Evolutionary conservation across 169 alveolate genomes (phyloP), one percentile per base, ranked within the genome.

Genomic region (Plasmodium gonderi): DNA sequence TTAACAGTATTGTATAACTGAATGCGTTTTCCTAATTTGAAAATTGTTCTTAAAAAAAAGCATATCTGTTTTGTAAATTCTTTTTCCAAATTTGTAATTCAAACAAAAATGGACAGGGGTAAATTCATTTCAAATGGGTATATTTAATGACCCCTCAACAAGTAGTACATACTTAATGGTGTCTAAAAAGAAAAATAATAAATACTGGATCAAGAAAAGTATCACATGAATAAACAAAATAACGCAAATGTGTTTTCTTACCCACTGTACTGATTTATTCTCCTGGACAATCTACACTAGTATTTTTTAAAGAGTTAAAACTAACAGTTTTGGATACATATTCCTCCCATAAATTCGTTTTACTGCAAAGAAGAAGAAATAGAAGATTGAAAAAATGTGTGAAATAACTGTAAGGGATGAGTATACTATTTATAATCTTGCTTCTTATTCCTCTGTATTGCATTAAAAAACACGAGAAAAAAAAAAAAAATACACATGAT

Each of bases 281-380:
- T 68, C 92, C 92, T 6, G 92, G 92, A 36, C 92, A 82, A 29
- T 82, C 92, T 40, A 69, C 92, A 3, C 23, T 31, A 60, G 82
- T 45, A 26, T 82, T 45, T 17, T 82, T 82, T 51, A 82, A 45
- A 40, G 92, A 47, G 60, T 82, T 80, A 69, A 82, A 82, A 26
- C 75, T 68, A 45, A 72, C 65, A 14, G 42, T 20, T 47, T 82
- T 69, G 12, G 78, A 82, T 64, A 69, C 64, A 42, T 82, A 82
- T 49, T 82, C 92, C 65, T 69, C 92, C 92, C 92, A 82, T 72
- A 82, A 82, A 69, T 69, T 82, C 26, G 82, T 82, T 82, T 68
- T 65, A 20, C 92, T 82, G 64, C 51, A 82, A 82, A 68, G 69
- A 54, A 69, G 38, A 29, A 29, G 45, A 79, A 42, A 0, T 17